Conservation (phyloP, 192 early-diverging fungal species). For the Backusella luteola region DNA sequence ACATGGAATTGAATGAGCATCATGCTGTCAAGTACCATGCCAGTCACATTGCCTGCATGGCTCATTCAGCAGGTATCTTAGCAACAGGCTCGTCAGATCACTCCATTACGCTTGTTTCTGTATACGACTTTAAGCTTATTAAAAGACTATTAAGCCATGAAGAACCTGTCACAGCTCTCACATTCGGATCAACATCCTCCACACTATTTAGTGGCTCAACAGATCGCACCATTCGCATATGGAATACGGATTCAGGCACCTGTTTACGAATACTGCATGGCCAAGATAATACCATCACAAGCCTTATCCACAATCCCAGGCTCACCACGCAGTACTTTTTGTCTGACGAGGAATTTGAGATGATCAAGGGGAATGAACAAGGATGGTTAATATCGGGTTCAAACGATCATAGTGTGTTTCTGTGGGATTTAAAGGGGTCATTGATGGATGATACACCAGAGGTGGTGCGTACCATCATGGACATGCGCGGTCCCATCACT, state of each 20-base stretch:
- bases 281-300: constrained; percentile 15
- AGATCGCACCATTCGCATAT: constrained; percentile 16
- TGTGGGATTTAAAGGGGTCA: constrained; percentile 9
- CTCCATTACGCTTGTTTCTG: background rate
- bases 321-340: background rate
- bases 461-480: constrained; percentile 9
- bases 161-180: constrained; percentile 7
- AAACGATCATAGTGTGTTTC: constrained; percentile 14
- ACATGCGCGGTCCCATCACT: constrained; percentile 10
- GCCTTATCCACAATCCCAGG: background rate
- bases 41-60: constrained; percentile 12
- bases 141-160: constrained; percentile 5
- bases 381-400: constrained; percentile 17
- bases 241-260: background rate
- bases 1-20: background rate
- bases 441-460: background rate
- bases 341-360: background rate
- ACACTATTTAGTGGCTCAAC: constrained; percentile 13
- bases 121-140: background rate
- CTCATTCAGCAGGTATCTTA: background rate
- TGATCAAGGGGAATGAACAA: background rate
- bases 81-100: constrained; percentile 18
- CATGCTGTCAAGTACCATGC: background rate
- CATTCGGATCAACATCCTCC: background rate
- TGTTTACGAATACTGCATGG: constrained; percentile 14